Evolutionary conservation across 805 yeast species (phyloP), one percentile per base, ranked within the genome.

Genomic region (Lachancea kluyveri): DNA sequence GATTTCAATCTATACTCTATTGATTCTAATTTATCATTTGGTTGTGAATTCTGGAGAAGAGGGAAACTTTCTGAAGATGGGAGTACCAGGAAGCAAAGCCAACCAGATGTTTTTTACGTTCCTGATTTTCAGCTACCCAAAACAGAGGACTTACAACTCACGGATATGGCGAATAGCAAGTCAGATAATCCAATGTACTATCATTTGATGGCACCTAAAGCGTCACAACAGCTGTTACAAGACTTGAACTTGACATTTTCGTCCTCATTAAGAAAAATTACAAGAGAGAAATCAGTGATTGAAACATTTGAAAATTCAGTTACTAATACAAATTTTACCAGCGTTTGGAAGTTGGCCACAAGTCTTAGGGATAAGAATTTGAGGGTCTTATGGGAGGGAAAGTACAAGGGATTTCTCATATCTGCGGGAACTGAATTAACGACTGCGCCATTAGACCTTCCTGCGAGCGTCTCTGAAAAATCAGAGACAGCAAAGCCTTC

Each of bases 1-100:
- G 95, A 85, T 49, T 90, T 92, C 57, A 92, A 92, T 51, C 61
- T 86, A 32, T 90, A 84, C 52, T 90, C 97, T 0, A 88, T 90
- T 48, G 82, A 84, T 42, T 82, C 95, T 32, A 84, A 90, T 52
- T 60, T 92, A 29, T 76, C 90, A 0, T 57, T 92, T 17, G 98
- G 98, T 3, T 77, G 84, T 46, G 96, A 88, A 46, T 54, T 88
- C 14, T 85, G 90, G 79, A 73, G 75, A 37, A 63, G 64, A 20
- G 59, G 63, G 21, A 47, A 44, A 6, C 5, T 8, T 19, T 9
- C 7, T 5, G 14, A 17, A 17, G 20, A 13, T 13, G 21, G 12
- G 4, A 8, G 13, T 6, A 5, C 19, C 10, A 7, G 14, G 18
- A 14, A 9, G 4, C 21, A 4, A 14, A 9, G 9, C n/a, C 17